phyloP scores from a whole-genome alignment of 805 yeast species.

The Metschnikowia kunwiensis region DNA sequence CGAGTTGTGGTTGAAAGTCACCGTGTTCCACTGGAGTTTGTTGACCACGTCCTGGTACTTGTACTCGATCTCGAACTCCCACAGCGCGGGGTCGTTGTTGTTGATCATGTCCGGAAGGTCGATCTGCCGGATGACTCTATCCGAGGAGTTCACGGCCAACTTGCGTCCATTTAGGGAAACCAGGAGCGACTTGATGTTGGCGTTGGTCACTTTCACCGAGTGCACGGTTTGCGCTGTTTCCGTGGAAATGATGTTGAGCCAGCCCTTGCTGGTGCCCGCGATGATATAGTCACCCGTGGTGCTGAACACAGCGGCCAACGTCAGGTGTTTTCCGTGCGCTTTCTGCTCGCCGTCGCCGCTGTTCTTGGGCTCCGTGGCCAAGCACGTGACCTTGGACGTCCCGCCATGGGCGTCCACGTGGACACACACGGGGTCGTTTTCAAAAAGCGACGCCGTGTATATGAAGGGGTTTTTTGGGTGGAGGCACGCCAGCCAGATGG shows the following conservation, averaged over 20 bases:
- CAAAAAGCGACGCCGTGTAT: constrained; percentile 65
- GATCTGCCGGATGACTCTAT: constrained; percentile 67
- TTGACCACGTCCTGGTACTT: constrained; percentile 89
- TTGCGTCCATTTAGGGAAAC: constrained; percentile 58
- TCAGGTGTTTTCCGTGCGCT: constrained; percentile 35
- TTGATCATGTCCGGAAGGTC: constrained; percentile 44
- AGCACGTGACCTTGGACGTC: constrained; percentile 10
- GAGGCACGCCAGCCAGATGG: constrained; percentile 67
- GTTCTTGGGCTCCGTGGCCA: constrained; percentile 20
- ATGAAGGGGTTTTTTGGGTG: constrained; percentile 46
- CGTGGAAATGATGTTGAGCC: constrained; percentile 51
- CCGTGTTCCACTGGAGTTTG: constrained; percentile 82
- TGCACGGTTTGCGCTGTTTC: constrained; percentile 36
- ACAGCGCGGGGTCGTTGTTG: constrained; percentile 25
- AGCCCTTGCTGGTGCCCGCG: constrained; percentile 80
- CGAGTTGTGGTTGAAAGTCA: constrained; percentile 65
- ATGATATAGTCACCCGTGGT: constrained; percentile 55
- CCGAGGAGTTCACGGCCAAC: constrained; percentile 73
- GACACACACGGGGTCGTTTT: constrained; percentile 56
- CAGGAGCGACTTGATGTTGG: constrained; percentile 68
- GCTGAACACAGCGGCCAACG: constrained; percentile 51
- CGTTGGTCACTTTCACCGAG: constrained; percentile 55
- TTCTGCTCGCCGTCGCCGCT: constrained; percentile 16
- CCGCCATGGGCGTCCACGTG: constrained; percentile 17
- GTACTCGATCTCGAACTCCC: constrained; percentile 68